phyloP scores from a whole-genome alignment of 306 rosid species.

The Citrullus mucosospermus region DNA sequence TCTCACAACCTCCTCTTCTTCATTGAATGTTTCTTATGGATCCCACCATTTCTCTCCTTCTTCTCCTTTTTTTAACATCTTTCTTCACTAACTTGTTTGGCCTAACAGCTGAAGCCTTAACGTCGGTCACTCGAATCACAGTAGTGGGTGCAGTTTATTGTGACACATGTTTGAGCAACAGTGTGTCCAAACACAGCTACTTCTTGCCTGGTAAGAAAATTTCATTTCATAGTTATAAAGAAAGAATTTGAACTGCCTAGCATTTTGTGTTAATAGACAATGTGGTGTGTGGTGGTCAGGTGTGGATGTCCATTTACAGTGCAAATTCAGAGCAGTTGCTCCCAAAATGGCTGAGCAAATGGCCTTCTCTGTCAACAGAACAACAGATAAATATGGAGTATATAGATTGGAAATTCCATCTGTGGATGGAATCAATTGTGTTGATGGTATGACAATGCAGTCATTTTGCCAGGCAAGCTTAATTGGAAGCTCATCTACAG shows the following conservation, averaged over 20 bases:
- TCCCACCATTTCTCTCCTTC: slow-evolving; percentile 13
- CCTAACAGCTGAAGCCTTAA: slow-evolving; percentile 17
- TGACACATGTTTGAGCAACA: slow-evolving; percentile 51
- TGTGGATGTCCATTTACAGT: slow-evolving; percentile 49
- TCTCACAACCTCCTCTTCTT: slow-evolving; percentile 17
- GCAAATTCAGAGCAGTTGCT: slow-evolving; percentile 53
- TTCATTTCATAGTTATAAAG: not conserved
- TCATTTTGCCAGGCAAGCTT: slow-evolving; percentile 49
- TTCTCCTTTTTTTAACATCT: slow-evolving; percentile 17
- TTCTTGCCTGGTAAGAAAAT: slow-evolving; percentile 43
- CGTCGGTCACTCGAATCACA: slow-evolving; percentile 27
- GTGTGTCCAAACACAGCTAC: slow-evolving; percentile 52
- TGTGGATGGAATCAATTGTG: slow-evolving; percentile 46
- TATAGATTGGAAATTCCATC: slow-evolving; percentile 49
- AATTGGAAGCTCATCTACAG: slow-evolving; percentile 23
- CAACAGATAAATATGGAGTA: slow-evolving; percentile 39
- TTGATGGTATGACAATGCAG: slow-evolving; percentile 31
- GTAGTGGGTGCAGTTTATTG: slow-evolving; percentile 61
- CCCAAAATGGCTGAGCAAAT: slow-evolving; percentile 33
- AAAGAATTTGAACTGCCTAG: not conserved
- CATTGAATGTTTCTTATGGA: slow-evolving; percentile 27
- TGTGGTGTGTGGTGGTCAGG: slow-evolving; percentile 20
- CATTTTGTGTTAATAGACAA: not conserved
- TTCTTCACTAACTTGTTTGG: slow-evolving; percentile 15
- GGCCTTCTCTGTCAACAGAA: slow-evolving; percentile 39